phyloP scores from a whole-genome alignment of 2,329 filamentous ascomycete species.

The Diaporthe ampelina region DNA sequence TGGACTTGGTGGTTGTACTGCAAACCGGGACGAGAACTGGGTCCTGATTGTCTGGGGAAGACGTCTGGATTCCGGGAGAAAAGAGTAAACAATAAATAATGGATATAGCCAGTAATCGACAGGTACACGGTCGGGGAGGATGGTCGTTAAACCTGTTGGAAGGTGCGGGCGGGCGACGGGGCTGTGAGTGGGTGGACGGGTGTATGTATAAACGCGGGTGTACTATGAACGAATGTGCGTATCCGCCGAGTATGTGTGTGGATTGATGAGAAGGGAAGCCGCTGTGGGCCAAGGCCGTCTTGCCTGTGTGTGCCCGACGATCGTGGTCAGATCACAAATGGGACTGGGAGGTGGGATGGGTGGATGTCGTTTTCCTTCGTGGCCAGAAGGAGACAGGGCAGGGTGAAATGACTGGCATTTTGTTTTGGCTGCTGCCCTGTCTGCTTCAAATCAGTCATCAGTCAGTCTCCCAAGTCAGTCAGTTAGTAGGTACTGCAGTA shows the following conservation, averaged over 20 bases:
- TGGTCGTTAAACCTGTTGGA: neutral
- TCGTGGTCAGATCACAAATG: conserved; percentile 27
- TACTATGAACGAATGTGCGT: neutral
- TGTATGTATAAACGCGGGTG: neutral
- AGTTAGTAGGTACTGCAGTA: no score
- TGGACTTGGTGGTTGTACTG: neutral
- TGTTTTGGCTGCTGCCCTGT: conserved; percentile 10
- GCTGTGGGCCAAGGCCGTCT: conserved; percentile 15
- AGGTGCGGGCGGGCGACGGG: neutral
- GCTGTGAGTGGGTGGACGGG: neutral
- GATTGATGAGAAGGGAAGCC: conserved; percentile 18
- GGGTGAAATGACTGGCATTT: conserved; percentile 25
- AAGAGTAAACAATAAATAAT: neutral
- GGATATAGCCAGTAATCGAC: neutral
- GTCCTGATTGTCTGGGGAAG: conserved; percentile 7
- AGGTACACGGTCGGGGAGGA: neutral
- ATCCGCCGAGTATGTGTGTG: neutral
- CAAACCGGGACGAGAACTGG: conserved; percentile 16
- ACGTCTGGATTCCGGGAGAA: neutral
- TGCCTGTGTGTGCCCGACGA: conserved; percentile 24
- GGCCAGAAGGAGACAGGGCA: neutral
- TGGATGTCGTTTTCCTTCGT: neutral
- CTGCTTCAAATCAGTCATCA: neutral
- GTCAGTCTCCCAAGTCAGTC: neutral
- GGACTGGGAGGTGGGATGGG: conserved; percentile 12